These are phyloP conservation scores for Rhizopogon vulgaris DNA, from an alignment of 768 basidiomycete genomes.

Conservation along the genomic window DNA sequence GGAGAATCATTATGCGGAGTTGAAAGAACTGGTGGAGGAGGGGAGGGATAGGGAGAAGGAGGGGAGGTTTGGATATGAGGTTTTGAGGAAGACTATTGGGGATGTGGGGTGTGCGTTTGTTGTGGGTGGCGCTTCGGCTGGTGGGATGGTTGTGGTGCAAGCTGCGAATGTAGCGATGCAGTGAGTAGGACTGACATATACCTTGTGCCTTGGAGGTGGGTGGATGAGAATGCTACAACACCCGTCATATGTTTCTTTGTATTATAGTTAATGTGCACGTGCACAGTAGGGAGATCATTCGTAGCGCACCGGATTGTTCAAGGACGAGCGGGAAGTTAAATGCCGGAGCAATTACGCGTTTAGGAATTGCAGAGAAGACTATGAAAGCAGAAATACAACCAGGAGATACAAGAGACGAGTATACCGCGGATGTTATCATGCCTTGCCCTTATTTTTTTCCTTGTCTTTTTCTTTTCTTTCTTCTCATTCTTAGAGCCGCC, in stretches of 20 bases:
- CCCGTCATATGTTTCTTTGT: neutral
- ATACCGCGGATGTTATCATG: slow-evolving; percentile 13
- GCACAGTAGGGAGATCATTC: neutral
- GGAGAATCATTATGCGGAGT: slow-evolving; percentile 67
- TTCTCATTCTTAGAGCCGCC: slow-evolving; percentile 31
- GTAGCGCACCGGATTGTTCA: neutral
- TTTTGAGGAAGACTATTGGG: slow-evolving; percentile 74
- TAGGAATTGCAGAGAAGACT: neutral
- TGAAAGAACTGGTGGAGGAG: slow-evolving; percentile 56
- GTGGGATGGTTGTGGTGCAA: slow-evolving; percentile 65
- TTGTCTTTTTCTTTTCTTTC: slow-evolving; percentile 36
- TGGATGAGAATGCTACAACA: neutral
- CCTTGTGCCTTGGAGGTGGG: neutral
- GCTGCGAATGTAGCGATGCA: slow-evolving; percentile 33
- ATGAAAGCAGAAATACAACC: neutral
- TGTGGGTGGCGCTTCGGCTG: slow-evolving; percentile 41
- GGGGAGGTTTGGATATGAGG: slow-evolving; percentile 12
- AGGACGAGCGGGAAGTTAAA: too few relatives aligned
- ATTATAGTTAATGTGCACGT: neutral
- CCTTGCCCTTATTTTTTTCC: slow-evolving; percentile 50
- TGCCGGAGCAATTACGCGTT: too few relatives aligned
- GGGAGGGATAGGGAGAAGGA: slow-evolving; percentile 28
- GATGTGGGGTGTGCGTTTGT: slow-evolving; percentile 83
- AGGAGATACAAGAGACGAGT: neutral
- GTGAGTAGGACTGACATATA: neutral